Base-by-base conservation (phyloP, 345 rosid species). In the Isatis tinctoria region DNA sequence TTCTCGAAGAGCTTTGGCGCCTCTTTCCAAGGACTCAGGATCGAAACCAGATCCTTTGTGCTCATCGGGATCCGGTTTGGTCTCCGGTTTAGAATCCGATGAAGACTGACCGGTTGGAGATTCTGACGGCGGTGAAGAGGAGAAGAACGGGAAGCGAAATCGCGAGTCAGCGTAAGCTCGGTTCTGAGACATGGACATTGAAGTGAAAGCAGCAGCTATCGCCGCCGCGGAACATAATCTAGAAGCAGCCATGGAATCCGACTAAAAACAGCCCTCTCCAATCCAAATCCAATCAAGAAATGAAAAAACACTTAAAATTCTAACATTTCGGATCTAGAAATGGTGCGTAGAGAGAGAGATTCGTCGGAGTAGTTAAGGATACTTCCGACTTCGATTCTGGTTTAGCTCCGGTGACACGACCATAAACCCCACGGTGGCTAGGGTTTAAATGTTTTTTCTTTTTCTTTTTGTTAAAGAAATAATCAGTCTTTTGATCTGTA, bases 1-100 rank as follows among this genome's bases (percentile, higher is more conserved):
- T 68, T 92, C 91, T 2, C 97, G 87, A 47, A 90, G 96, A 53
- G 97, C 99, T 80, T 88, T 92, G 10, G 97, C 97, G 10, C 93
- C 97, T 83, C 97, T 86, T 79, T 95, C 97, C 65, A 95, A 81
- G 0, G 97, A 88, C 84, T 92, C 99, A 4, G 97, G 99, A 74
- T 92, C 97, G 54, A 95, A 92, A 14, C 97, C 97, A 33, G 95
- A 77, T 7, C 90, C 88, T 58, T 77, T 85, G 1, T 87, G 82
- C 65, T 92, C 97, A 30, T 87, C 85, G 0, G 84, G 39, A 37
- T 91, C 93, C 5, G 85, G 20, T 65, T 82, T 81, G 1, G 39
- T 47, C 20, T 77, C 74, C 33, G 87, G 44, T 68, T 82, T 83
- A 7, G 70, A 39, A 58, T 79, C 67, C 6, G 80, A 69, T 0